A percentile compares a stretch with the other conserved stretches of the same genome.
These are phyloP conservation scores for Psilocybe sp. DNA, from an alignment of 768 basidiomycete species.

Conservation along the genomic window DNA sequence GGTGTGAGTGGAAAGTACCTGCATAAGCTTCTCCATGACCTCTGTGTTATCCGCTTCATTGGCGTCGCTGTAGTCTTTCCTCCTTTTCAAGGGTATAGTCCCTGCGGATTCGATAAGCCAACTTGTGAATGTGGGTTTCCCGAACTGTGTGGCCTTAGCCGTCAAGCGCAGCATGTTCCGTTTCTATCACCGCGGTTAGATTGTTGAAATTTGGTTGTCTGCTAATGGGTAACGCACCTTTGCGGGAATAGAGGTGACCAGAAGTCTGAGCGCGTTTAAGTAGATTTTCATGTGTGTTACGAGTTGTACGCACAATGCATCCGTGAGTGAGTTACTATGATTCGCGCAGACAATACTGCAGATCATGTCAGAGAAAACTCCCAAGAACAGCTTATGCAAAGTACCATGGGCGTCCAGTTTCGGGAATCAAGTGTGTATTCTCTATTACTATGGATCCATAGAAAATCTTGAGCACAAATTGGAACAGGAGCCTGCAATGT, in stretches of 20 bases:
- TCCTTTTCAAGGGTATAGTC: constrained; percentile 78
- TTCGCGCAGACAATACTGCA: constrained; percentile 83
- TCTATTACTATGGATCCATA: constrained; percentile 89
- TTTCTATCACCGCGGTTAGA: constrained; percentile 36
- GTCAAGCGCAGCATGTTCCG: constrained; percentile 83
- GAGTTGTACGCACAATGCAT: constrained; percentile 64
- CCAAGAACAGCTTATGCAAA: constrained; percentile 8
- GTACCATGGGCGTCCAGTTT: constrained; percentile 74
- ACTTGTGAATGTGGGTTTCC: constrained; percentile 77
- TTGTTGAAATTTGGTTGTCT: neutral
- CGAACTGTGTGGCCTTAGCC: constrained; percentile 86
- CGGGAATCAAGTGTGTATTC: constrained; percentile 67
- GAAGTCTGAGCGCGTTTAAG: constrained; percentile 42
- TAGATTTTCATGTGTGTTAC: neutral
- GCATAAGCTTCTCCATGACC: constrained; percentile 65
- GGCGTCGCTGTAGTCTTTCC: constrained; percentile 62
- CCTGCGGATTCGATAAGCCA: constrained; percentile 91
- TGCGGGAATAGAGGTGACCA: constrained; percentile 72
- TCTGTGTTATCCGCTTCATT: constrained; percentile 58
- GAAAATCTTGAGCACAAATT: constrained; percentile 86
- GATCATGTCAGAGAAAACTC: constrained; percentile 3
- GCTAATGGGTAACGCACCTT: constrained; percentile 39
- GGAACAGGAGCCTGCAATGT: constrained; percentile 57
- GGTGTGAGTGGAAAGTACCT: constrained; percentile 37
- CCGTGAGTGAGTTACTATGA: constrained; percentile 83